These are phyloP conservation scores for Austroboletus festivus DNA, from an alignment of 768 basidiomycete genomes.

Conservation along the genomic window DNA sequence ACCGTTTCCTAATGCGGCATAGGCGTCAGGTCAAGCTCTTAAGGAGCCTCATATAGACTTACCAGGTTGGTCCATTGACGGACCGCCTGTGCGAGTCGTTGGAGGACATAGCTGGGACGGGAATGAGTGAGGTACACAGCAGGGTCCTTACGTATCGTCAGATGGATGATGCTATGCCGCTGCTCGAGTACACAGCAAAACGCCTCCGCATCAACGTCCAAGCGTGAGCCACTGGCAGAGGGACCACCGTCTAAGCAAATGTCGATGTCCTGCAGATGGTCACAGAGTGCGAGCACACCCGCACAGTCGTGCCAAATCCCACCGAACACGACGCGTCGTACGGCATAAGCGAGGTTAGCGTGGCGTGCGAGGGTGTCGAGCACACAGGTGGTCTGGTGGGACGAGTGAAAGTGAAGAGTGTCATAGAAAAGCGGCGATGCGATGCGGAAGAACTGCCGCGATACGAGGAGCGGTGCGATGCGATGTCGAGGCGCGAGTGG, in stretches of 20 bases:
- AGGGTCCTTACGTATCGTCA: slow-evolving; percentile 51
- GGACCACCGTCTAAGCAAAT: slow-evolving; percentile 30
- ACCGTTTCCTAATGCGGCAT: slow-evolving; percentile 43
- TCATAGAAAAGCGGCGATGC: slow-evolving; percentile 57
- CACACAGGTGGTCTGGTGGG: slow-evolving; percentile 37
- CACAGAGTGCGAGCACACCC: slow-evolving; percentile 33
- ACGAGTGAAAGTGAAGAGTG: slow-evolving; percentile 43
- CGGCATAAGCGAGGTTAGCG: slow-evolving; percentile 37
- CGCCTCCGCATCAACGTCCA: slow-evolving; percentile 27
- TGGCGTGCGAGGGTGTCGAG: slow-evolving; percentile 36
- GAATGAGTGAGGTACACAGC: slow-evolving; percentile 55
- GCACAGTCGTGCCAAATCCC: slow-evolving; percentile 42
- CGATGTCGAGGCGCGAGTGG: slow-evolving; percentile 18
- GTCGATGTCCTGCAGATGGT: slow-evolving; percentile 39
- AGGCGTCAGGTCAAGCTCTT: slow-evolving; percentile 5
- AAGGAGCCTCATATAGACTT: slow-evolving; percentile 20
- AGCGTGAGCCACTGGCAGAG: neutral
- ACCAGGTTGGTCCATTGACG: slow-evolving; percentile 46
- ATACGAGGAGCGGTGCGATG: slow-evolving; percentile 49
- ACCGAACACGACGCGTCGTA: slow-evolving; percentile 41
- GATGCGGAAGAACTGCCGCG: slow-evolving; percentile 51
- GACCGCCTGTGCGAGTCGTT: slow-evolving; percentile 45
- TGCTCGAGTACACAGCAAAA: slow-evolving; percentile 42
- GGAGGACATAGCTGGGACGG: slow-evolving; percentile 43
- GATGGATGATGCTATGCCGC: slow-evolving; percentile 39